These are phyloP conservation scores for Ceratocystis diversiconidia DNA, from an alignment of 2,329 filamentous ascomycete genomes.

Conservation along the genomic window DNA sequence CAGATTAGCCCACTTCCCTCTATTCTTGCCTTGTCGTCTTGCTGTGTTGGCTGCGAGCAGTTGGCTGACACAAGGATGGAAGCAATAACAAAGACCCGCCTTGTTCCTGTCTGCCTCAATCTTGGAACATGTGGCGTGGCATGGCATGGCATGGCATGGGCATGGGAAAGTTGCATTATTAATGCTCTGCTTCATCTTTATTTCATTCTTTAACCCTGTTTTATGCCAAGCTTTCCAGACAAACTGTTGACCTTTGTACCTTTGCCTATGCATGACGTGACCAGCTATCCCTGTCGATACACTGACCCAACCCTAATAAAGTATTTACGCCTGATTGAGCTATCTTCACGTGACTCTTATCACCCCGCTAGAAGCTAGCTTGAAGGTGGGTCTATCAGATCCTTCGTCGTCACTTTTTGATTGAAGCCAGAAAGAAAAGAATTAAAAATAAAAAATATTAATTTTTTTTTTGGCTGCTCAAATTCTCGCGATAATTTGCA, in stretches of 20 bases:
- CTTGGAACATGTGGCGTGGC: too few species aligned
- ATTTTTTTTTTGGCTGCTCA: not conserved
- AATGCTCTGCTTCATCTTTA: not conserved
- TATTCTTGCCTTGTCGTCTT: not conserved
- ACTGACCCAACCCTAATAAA: not conserved
- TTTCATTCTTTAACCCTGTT: too few species aligned
- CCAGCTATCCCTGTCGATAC: not conserved
- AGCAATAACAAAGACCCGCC: not conserved
- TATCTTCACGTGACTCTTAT: constrained; percentile 18
- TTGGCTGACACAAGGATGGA: not conserved
- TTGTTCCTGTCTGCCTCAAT: not conserved
- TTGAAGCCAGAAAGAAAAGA: constrained; percentile 9
- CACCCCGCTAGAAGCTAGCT: constrained; percentile 13
- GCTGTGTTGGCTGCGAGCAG: not conserved
- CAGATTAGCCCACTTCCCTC: not conserved
- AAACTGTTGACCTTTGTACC: not conserved
- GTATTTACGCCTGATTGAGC: too few species aligned
- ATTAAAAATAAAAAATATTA: not conserved
- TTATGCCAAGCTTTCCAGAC: too few species aligned
- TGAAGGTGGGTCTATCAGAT: constrained; percentile 11
- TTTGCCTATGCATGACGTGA: not conserved
- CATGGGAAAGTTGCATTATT: not conserved
- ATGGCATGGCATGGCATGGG: too few species aligned
- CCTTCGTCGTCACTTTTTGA: constrained; percentile 16
- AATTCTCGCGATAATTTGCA: not conserved